Base-by-base conservation (phyloP, 495 filamentous ascomycete genomes). In the Penicillium pulvis region DNA sequence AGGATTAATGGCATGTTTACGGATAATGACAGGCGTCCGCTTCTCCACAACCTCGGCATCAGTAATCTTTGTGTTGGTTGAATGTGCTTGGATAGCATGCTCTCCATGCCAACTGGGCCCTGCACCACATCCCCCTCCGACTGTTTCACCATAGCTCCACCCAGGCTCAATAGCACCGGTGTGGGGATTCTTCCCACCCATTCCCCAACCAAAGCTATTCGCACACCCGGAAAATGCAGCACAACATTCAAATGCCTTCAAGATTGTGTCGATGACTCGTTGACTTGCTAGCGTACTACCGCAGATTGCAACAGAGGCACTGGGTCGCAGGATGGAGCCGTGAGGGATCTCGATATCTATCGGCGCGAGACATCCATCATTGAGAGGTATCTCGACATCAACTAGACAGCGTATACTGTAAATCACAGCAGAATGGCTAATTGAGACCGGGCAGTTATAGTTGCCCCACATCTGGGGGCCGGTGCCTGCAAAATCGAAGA, bases 61-160 rank as follows among this genome's bases (percentile, higher is more conserved):
- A 8, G 49, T 52, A 16, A 52, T 52, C 49, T 52, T 52, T 23
- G 49, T 52, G 20, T 52, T 52, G 2, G 49, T 52, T 2, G 49
- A 52, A 14, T 52, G 49, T 20, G 49, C 49, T 17, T 52, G 49
- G 31, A 52, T 39, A 23, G 49, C 49, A 52, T 52, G 49, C 30
- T 52, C 49, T 36, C 49, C 49, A 39, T 52, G n/a, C 49, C 49
- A 52, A 24, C 28, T 14, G 1, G 49, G 49, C 1, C 49, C 49
- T 10, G 49, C 49, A 35, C 49, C 49, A 23, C 49, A 52, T 1
- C 49, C 49, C 33, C 49, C 49, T 36, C 49, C 49, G 17, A 52
- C 49, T 17, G 49, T 52, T n/a, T 52, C 49, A 17, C 49, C 49
- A 52, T 52, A 52, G 49, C 26, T 52, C 49, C 49, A 52, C 30